Conservation (phyloP, 768 basidiomycete genomes). For the Podaxis pistillaris region DNA sequence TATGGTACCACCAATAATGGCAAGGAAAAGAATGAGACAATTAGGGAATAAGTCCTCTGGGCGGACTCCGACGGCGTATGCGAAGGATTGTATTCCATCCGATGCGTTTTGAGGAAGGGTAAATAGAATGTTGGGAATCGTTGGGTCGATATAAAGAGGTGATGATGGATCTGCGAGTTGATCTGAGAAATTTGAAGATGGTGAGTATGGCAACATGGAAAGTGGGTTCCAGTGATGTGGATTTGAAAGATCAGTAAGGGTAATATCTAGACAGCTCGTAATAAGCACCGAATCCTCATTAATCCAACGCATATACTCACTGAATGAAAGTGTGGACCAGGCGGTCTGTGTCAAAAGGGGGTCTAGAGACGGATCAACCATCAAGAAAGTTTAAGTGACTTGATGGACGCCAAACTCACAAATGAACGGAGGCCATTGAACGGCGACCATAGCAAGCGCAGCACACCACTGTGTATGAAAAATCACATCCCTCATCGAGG, state of each 20-base stretch:
- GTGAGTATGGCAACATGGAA: slow-evolving; percentile 51
- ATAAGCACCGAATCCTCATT: slow-evolving; percentile 2
- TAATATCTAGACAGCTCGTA: slow-evolving; percentile 56
- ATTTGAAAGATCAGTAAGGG: slow-evolving; percentile 50
- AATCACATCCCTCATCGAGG: slow-evolving; percentile 87
- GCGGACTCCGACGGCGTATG: slow-evolving; percentile 78
- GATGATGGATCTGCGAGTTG: slow-evolving; percentile 73
- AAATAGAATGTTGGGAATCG: slow-evolving; percentile 71
- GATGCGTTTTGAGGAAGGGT: slow-evolving; percentile 61
- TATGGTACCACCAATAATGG: slow-evolving; percentile 72
- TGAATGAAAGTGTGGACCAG: slow-evolving; percentile 83
- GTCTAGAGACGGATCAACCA: slow-evolving; percentile 45
- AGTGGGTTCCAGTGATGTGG: slow-evolving; percentile 69
- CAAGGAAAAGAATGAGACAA: slow-evolving; percentile 81
- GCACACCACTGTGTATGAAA: slow-evolving; percentile 94
- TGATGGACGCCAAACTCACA: slow-evolving; percentile 52
- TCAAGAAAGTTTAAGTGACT: slow-evolving; percentile 13
- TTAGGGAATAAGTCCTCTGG: slow-evolving; percentile 81
- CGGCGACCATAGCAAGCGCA: slow-evolving; percentile 87
- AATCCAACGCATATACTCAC: slow-evolving; percentile 33
- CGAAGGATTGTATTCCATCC: slow-evolving; percentile 78
- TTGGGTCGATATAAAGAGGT: slow-evolving; percentile 72
- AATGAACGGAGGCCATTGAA: slow-evolving; percentile 90
- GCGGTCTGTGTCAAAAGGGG: slow-evolving; percentile 86
- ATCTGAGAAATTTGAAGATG: slow-evolving; percentile 68